Percentiles rank a stretch among this genome's conserved stretches.
Conservation (phyloP, 768 basidiomycete species). For the Suillus subalutaceus region DNA sequence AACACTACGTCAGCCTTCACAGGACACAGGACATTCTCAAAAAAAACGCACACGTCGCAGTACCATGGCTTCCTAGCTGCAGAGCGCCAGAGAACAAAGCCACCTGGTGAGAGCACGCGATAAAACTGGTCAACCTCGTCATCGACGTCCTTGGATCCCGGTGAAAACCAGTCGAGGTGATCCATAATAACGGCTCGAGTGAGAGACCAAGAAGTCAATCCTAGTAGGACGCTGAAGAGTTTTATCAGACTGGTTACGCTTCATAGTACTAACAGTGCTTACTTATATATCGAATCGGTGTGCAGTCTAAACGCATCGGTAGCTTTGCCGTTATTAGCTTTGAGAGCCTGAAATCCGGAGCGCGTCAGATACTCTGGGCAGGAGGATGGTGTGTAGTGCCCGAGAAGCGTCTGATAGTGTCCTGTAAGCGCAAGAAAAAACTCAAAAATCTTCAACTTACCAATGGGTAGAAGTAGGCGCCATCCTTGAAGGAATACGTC, state of each 20-base stretch:
- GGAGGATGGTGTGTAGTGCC: constrained; percentile 59
- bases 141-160: constrained; percentile 48
- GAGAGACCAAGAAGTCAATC: constrained; percentile 48
- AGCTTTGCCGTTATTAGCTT: constrained; percentile 44
- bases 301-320: constrained; percentile 67
- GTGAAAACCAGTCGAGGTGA: constrained; percentile 62
- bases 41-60: constrained; percentile 43
- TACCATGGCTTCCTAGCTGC: constrained; percentile 72
- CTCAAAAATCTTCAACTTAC: constrained; percentile 30
- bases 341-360: constrained; percentile 58
- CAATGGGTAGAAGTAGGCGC: constrained; percentile 67
- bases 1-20: not conserved
- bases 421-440: constrained; percentile 1
- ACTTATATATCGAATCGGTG: constrained; percentile 74
- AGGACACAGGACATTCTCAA: not conserved
- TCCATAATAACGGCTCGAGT: constrained; percentile 76
- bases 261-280: constrained; percentile 20
- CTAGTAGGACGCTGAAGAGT: constrained; percentile 45
- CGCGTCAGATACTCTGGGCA: constrained; percentile 69
- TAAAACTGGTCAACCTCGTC: constrained; percentile 57
- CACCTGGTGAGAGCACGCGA: constrained; percentile 59
- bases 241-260: not conserved
- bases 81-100: constrained; percentile 67
- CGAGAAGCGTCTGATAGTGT: constrained; percentile 43
- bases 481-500: constrained; percentile 57